phyloP scores from a whole-genome alignment of 208 protist species.

The Vickermania spadyakhi region DNA sequence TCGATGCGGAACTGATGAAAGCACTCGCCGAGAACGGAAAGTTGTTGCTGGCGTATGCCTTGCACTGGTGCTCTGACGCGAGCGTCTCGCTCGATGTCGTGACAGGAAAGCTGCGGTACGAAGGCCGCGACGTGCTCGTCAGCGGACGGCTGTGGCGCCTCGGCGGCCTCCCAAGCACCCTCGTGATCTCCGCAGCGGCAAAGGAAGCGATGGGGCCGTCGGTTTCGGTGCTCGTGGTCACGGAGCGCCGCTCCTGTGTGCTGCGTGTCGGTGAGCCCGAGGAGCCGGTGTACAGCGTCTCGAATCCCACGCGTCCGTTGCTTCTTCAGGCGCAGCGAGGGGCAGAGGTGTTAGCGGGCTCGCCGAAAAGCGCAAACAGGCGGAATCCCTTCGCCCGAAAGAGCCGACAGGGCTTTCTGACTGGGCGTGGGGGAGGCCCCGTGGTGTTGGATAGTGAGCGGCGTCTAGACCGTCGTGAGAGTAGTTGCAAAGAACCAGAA shows the following conservation, averaged over 20 bases:
- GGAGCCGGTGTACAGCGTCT: conserved; percentile 9
- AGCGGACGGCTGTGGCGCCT: not conserved
- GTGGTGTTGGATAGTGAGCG: no score
- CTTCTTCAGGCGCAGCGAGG: not conserved
- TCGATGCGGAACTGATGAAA: conserved; percentile 12
- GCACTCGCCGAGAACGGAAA: conserved; percentile 16
- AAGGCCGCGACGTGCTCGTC: conserved; percentile 17
- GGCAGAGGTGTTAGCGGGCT: not conserved
- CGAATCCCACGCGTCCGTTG: not conserved
- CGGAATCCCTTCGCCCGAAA: not conserved
- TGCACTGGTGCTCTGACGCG: conserved; percentile 25
- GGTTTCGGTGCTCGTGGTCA: not conserved
- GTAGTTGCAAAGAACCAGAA: no score
- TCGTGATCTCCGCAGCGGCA: not conserved
- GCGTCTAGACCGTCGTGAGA: no score
- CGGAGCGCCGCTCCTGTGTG: not conserved
- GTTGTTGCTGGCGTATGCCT: conserved; percentile 10
- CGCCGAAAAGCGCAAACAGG: not conserved
- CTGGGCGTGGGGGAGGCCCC: no score
- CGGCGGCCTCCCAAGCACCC: not conserved
- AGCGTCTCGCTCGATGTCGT: conserved; percentile 10
- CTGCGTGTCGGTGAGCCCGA: conserved; percentile 9
- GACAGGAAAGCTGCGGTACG: conserved; percentile 13
- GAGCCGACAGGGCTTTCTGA: not conserved
- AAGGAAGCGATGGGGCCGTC: not conserved